These are phyloP conservation scores for Podila clonocystis DNA, from an alignment of 192 early-diverging fungal species.

Conservation along the genomic window DNA sequence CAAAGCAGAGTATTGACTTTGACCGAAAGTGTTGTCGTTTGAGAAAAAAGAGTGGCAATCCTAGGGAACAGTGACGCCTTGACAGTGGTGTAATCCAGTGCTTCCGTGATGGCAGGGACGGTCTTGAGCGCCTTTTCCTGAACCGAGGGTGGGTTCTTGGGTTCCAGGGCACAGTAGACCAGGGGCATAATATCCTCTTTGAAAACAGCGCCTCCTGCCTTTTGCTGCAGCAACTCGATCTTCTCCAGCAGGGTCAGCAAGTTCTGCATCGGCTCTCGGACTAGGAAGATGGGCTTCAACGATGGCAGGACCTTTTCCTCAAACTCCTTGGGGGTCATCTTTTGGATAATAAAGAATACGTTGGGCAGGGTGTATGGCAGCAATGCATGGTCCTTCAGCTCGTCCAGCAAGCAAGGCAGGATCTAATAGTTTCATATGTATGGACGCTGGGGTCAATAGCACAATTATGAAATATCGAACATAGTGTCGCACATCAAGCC, in stretches of 20 bases:
- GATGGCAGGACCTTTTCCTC: slow-evolving; percentile 66
- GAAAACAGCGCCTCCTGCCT: slow-evolving; percentile 67
- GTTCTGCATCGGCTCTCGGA: slow-evolving; percentile 74
- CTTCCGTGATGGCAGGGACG: slow-evolving; percentile 63
- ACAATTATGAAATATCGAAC: neutral
- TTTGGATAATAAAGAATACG: slow-evolving; percentile 75
- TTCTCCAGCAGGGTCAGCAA: slow-evolving; percentile 72
- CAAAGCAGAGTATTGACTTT: slow-evolving; percentile 78
- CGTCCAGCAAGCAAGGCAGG: slow-evolving; percentile 73
- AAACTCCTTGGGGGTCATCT: slow-evolving; percentile 70
- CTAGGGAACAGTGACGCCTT: slow-evolving; percentile 75
- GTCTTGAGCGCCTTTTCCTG: slow-evolving; percentile 76
- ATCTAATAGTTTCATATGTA: slow-evolving; percentile 54
- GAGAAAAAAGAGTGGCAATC: slow-evolving; percentile 74
- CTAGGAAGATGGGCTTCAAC: slow-evolving; percentile 68
- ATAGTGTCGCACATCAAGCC: neutral
- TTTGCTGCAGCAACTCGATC: slow-evolving; percentile 72
- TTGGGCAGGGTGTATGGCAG: slow-evolving; percentile 80
- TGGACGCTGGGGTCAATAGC: neutral
- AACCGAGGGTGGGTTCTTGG: slow-evolving; percentile 58
- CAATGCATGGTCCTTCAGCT: slow-evolving; percentile 79
- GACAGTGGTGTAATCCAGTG: slow-evolving; percentile 70
- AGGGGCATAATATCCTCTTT: slow-evolving; percentile 82
- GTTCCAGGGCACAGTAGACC: slow-evolving; percentile 72
- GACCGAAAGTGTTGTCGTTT: slow-evolving; percentile 72